Percentiles rank a stretch among this genome's conserved stretches.
Conservation (phyloP, 495 filamentous ascomycete genomes). For the Oleoguttula mirabilis region DNA sequence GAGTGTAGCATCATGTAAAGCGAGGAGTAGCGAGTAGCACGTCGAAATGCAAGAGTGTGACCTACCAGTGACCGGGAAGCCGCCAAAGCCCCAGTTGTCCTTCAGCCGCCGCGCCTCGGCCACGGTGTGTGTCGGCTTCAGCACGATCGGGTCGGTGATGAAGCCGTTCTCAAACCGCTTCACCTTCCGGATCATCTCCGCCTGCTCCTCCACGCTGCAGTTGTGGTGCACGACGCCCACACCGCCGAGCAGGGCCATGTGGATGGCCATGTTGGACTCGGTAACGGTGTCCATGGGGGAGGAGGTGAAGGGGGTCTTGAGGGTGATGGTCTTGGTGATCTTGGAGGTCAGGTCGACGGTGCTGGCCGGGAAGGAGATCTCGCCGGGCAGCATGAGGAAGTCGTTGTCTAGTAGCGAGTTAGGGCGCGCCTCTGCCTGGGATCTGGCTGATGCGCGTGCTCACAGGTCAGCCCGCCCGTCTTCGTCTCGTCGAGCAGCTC, state of each 20-base stretch:
- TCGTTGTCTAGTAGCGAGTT: too few relatives aligned
- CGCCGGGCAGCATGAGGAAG: constrained; percentile 55
- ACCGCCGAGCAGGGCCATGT: constrained; percentile 94
- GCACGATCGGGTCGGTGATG: constrained; percentile 90
- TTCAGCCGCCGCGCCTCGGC: constrained; percentile 85
- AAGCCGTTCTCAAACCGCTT: constrained; percentile 99
- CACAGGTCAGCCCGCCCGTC: constrained; percentile 82
- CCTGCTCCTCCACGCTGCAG: constrained; percentile 86
- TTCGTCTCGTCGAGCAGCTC: constrained; percentile 75
- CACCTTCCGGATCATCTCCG: constrained; percentile 97
- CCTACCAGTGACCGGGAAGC: constrained; percentile 97
- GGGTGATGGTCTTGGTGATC: constrained; percentile 80
- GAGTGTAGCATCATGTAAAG: constrained; percentile 59
- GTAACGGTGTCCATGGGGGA: constrained; percentile 99
- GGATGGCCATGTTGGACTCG: constrained; percentile 97
- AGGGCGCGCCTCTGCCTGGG: too few relatives aligned
- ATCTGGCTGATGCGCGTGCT: too few relatives aligned
- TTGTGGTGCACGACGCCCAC: constrained; percentile 98
- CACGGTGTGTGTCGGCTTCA: constrained; percentile 76
- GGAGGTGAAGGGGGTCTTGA: constrained; percentile 91
- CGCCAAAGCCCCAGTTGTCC: constrained; percentile 96
- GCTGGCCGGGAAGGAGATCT: constrained; percentile 77
- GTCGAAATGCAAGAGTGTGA: constrained; percentile 7
- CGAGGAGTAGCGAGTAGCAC: background rate
- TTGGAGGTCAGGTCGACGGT: constrained; percentile 80